Evolutionary conservation across 2,329 filamentous ascomycete genomes (phyloP).

Genomic region (Talaromyces piceae): DNA sequence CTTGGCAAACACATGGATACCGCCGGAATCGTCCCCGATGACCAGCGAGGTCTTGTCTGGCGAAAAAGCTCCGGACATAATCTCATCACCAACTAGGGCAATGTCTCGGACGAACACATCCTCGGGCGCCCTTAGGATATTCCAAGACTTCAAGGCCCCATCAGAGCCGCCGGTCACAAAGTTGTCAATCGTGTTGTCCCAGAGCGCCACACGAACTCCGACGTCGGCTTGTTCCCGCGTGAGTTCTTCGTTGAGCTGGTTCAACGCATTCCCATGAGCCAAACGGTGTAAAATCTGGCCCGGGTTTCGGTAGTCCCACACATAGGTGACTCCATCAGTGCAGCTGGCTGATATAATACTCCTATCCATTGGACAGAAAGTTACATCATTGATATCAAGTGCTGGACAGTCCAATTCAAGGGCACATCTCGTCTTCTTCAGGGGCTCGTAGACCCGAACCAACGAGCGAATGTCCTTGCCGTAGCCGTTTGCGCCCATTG

Average conservation of each 20-base stretch:
- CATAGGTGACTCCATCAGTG: slow-evolving; percentile 52
- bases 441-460: slow-evolving; percentile 46
- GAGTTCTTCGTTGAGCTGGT: slow-evolving; percentile 34
- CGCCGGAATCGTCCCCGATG: slow-evolving; percentile 51
- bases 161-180: slow-evolving; percentile 56
- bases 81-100: slow-evolving; percentile 42
- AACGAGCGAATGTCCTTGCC: slow-evolving; percentile 39
- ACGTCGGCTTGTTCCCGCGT: slow-evolving; percentile 47
- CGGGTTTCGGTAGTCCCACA: slow-evolving; percentile 51
- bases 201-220: slow-evolving; percentile 51
- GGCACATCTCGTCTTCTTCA: slow-evolving; percentile 25
- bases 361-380: slow-evolving; percentile 40
- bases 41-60: slow-evolving; percentile 49
- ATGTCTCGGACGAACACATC: slow-evolving; percentile 48
- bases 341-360: slow-evolving; percentile 52
- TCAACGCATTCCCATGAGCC: slow-evolving; percentile 44
- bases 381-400: slow-evolving; percentile 54
- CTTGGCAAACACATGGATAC: slow-evolving; percentile 45
- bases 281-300: slow-evolving; percentile 43
- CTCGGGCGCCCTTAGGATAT: slow-evolving; percentile 45
- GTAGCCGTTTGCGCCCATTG: slow-evolving; percentile 17
- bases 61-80: slow-evolving; percentile 53
- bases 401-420: slow-evolving; percentile 51
- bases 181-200: slow-evolving; percentile 45
- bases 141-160: slow-evolving; percentile 53